A percentile compares a stretch with the other conserved stretches of the same genome.
These are phyloP conservation scores for Manihot esculenta DNA, from an alignment of 441 rosid species.

Conservation along the genomic window DNA sequence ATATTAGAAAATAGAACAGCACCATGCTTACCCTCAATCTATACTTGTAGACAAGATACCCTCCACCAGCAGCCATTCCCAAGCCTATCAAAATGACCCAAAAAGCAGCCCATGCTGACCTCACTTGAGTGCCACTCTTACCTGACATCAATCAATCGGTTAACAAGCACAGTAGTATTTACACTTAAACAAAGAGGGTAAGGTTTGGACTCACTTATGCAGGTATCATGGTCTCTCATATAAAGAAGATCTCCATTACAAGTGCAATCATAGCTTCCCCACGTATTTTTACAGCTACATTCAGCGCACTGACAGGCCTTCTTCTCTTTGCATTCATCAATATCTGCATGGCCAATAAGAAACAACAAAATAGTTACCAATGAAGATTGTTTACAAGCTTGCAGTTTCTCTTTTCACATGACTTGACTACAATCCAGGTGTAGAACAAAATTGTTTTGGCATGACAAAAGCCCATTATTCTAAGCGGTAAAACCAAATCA, in stretches of 20 bases:
- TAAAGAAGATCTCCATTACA: constrained; percentile 87
- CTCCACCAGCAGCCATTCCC: constrained; percentile 82
- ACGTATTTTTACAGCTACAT: constrained; percentile 90
- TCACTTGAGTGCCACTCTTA: constrained; percentile 60
- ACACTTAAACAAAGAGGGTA: not conserved
- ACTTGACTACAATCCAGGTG: not conserved
- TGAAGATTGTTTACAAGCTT: constrained; percentile 2
- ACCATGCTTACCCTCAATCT: constrained; percentile 74
- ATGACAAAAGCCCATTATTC: not conserved
- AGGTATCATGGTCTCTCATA: constrained; percentile 91
- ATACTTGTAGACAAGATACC: constrained; percentile 86
- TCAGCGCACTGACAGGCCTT: constrained; percentile 89
- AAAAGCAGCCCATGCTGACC: constrained; percentile 80
- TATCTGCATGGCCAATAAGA: constrained; percentile 44
- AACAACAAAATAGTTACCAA: not conserved
- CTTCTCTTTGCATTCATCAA: constrained; percentile 88
- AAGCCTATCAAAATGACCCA: constrained; percentile 85
- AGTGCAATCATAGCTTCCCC: constrained; percentile 96
- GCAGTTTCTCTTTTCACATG: not conserved
- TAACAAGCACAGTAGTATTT: constrained; percentile 8
- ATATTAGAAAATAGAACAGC: not conserved
- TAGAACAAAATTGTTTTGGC: not conserved
- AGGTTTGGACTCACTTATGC: constrained; percentile 70
- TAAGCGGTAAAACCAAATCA: not conserved
- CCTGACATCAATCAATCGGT: constrained; percentile 41